phyloP scores from a whole-genome alignment of 768 basidiomycete species.

The Lyophyllum decastes region DNA sequence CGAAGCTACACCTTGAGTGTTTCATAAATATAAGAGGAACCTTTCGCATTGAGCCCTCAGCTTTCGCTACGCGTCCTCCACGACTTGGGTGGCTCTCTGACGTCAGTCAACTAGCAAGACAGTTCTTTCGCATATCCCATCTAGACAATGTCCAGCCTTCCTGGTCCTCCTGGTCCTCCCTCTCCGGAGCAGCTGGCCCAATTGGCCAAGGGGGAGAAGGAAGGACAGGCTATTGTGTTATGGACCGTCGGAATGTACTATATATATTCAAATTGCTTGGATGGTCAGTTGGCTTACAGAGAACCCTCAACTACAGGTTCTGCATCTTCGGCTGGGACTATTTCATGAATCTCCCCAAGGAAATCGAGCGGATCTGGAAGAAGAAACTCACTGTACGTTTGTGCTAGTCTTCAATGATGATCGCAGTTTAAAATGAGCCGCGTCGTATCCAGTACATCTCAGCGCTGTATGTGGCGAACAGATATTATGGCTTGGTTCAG shows the following conservation, averaged over 20 bases:
- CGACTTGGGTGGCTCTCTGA: too few species aligned
- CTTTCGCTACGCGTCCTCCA: too few species aligned
- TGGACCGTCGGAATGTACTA: constrained; percentile 28
- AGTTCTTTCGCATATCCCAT: neutral
- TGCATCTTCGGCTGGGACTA: constrained; percentile 30
- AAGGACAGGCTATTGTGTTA: constrained; percentile 22
- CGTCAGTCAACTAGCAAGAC: neutral
- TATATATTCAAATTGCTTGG: constrained; percentile 3
- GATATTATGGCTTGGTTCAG: constrained; percentile 27
- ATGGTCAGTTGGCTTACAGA: neutral
- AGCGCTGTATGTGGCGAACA: constrained; percentile 21
- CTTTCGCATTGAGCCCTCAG: too few species aligned
- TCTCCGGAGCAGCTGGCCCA: constrained; percentile 18
- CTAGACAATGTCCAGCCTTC: neutral
- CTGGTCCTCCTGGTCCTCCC: constrained; percentile 1
- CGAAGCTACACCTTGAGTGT: too few species aligned
- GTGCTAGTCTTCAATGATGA: neutral
- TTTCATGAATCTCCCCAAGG: constrained; percentile 24
- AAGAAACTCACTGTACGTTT: constrained; percentile 22
- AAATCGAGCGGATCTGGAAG: constrained; percentile 25
- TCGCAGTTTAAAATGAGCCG: neutral
- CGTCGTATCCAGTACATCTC: constrained; percentile 13
- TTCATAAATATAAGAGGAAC: too few species aligned
- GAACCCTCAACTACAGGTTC: constrained; percentile 18
- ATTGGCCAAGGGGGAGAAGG: constrained; percentile 16